These are phyloP conservation scores for Epichloe hybrida DNA, from an alignment of 2,329 filamentous ascomycete species.

Conservation along the genomic window DNA sequence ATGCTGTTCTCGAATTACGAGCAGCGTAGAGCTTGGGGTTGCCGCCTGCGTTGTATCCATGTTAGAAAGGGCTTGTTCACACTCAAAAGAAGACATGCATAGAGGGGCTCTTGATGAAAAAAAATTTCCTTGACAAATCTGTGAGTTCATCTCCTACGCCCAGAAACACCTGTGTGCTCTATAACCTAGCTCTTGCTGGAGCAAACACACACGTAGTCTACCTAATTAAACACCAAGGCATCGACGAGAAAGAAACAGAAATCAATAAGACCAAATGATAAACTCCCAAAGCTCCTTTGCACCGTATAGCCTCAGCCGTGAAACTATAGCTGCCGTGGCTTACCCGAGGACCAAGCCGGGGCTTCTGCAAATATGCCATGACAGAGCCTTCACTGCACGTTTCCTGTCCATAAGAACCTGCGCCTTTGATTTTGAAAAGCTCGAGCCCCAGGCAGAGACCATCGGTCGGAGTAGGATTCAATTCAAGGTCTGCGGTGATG, in stretches of 20 bases:
- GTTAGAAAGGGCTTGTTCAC: too few species aligned
- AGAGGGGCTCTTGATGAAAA: too few species aligned
- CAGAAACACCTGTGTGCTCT: conserved; percentile 4
- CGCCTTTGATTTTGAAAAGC: not conserved
- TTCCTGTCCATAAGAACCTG: not conserved
- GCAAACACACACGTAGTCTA: conserved; percentile 4
- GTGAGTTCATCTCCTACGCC: not conserved
- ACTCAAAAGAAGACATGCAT: too few species aligned
- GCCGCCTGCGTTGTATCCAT: too few species aligned
- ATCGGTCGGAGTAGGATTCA: not conserved
- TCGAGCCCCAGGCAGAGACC: not conserved
- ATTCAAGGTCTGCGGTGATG: not conserved
- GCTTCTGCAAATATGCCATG: not conserved
- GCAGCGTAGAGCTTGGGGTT: rapidly evolving
- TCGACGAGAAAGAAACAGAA: not conserved
- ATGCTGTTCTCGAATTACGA: too few species aligned
- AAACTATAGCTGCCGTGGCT: not conserved
- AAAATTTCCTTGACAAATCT: not conserved
- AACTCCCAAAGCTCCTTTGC: not conserved
- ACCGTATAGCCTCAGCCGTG: not conserved
- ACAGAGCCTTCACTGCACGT: not conserved
- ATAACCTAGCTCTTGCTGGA: not conserved
- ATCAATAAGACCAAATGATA: not conserved
- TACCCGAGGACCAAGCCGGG: not conserved
- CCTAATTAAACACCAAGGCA: not conserved